Percentiles rank a stretch among this genome's conserved stretches.
phyloP scores from a whole-genome alignment of 2,329 filamentous ascomycete genomes.

The Fusarium circinatum region DNA sequence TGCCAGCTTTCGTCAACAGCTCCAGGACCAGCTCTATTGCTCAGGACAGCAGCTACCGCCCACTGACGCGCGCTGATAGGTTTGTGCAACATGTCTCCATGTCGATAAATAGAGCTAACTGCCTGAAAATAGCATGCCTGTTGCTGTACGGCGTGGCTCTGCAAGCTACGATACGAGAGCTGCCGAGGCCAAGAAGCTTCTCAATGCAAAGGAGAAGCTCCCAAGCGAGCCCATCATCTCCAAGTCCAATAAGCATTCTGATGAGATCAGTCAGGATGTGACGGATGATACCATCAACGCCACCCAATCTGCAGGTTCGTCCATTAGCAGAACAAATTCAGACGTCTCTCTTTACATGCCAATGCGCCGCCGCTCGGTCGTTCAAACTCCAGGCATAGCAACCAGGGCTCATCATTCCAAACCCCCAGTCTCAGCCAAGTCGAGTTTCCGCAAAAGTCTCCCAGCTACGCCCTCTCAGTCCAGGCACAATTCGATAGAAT shows the following conservation, averaged over 20 bases:
- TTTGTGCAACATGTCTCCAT: constrained; percentile 26
- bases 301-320: constrained; percentile 28
- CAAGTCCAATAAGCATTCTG: constrained; percentile 20
- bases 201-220: constrained; percentile 24
- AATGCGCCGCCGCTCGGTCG: constrained; percentile 59
- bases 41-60: constrained; percentile 22
- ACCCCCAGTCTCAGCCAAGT: constrained; percentile 40
- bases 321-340: constrained; percentile 52
- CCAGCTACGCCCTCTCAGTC: constrained; percentile 52
- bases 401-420: constrained; percentile 51
- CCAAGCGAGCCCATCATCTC: constrained; percentile 24
- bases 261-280: constrained; percentile 32
- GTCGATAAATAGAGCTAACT: constrained; percentile 34
- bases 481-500: constrained; percentile 53
- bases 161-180: constrained; percentile 32
- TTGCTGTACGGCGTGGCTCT: constrained; percentile 22
- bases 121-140: constrained; percentile 28
- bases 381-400: constrained; percentile 61
- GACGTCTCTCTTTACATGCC: constrained; percentile 60
- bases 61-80: constrained; percentile 39
- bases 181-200: constrained; percentile 28
- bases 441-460: constrained; percentile 52
- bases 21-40: constrained; percentile 28
- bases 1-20: constrained; percentile 24
- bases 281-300: constrained; percentile 36